Conservation (phyloP, 257 asterid genomes). For the Solanum appendiculatum region DNA sequence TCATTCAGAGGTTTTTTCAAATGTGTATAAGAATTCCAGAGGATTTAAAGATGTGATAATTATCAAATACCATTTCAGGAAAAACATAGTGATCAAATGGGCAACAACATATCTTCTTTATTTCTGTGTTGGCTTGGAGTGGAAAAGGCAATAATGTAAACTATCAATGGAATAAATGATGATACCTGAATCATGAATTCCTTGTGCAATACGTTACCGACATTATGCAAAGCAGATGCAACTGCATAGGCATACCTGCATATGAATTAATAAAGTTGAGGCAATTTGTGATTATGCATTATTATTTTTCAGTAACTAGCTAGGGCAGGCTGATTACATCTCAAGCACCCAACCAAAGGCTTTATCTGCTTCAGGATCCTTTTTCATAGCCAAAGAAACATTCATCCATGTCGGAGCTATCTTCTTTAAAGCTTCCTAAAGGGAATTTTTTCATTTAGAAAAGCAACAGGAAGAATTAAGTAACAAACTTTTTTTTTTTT, state of each 20-base stretch:
- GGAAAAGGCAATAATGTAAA: neutral
- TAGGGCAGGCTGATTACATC: conserved; percentile 28
- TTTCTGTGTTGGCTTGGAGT: neutral
- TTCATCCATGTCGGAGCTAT: conserved; percentile 99
- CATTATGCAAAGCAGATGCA: conserved; percentile 80
- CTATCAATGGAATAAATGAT: neutral
- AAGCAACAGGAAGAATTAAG: neutral
- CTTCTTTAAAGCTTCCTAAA: conserved; percentile 56
- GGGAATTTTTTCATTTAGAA: neutral
- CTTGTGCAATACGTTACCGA: conserved; percentile 69
- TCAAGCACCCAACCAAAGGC: conserved; percentile 99
- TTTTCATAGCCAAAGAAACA: conserved; percentile 89
- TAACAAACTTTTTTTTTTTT: neutral
- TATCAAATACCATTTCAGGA: neutral
- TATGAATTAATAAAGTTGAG: neutral
- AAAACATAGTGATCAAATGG: neutral
- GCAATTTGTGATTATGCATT: neutral
- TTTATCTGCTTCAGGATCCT: conserved; percentile 87
- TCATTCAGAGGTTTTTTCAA: neutral
- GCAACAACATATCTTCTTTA: neutral
- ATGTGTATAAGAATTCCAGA: neutral
- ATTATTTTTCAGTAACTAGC: neutral
- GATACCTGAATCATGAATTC: conserved; percentile 97
- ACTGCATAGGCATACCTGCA: conserved; percentile 92
- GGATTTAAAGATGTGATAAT: neutral